Conservation (phyloP, 2,329 filamentous ascomycete species). For the Penicillium sp. region DNA sequence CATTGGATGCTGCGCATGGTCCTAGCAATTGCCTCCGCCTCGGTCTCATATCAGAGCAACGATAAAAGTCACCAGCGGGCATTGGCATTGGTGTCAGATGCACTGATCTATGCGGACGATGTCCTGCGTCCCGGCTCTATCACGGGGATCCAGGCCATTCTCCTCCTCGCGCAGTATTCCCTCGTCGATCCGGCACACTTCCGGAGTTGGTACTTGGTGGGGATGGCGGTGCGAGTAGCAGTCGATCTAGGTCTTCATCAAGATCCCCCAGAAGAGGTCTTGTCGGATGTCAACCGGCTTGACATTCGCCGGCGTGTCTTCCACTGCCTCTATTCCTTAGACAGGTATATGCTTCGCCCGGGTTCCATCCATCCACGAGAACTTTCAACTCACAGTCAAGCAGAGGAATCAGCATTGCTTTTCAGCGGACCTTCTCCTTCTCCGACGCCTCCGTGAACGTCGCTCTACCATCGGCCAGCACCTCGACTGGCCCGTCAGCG, state of each 20-base stretch:
- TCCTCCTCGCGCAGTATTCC: slow-evolving; percentile 84
- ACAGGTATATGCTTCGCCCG: slow-evolving; percentile 61
- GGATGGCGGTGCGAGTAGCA: slow-evolving; percentile 81
- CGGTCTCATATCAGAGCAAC: slow-evolving; percentile 64
- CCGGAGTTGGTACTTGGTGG: slow-evolving; percentile 90
- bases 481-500: slow-evolving; percentile 50
- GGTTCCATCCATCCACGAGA: too few species aligned
- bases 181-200: slow-evolving; percentile 88
- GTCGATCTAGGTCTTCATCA: slow-evolving; percentile 91
- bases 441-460: slow-evolving; percentile 85
- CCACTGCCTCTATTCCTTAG: slow-evolving; percentile 84
- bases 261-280: slow-evolving; percentile 71
- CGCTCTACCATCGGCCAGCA: slow-evolving; percentile 60
- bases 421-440: slow-evolving; percentile 86
- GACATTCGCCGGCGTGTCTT: slow-evolving; percentile 81
- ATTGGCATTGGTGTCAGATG: slow-evolving; percentile 60
- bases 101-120: slow-evolving; percentile 73
- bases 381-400: slow-evolving; percentile 1
- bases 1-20: slow-evolving; percentile 88
- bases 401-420: slow-evolving; percentile 82
- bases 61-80: slow-evolving; percentile 63
- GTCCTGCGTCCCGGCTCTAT: slow-evolving; percentile 83
- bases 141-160: slow-evolving; percentile 78
- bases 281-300: slow-evolving; percentile 65
- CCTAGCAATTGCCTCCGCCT: slow-evolving; percentile 74